A percentile compares a stretch with the other conserved stretches of the same genome.
These are phyloP conservation scores for Anthoceros angustus DNA, from an alignment of 225 moss, liverwort and hornwort species.

Conservation along the genomic window DNA sequence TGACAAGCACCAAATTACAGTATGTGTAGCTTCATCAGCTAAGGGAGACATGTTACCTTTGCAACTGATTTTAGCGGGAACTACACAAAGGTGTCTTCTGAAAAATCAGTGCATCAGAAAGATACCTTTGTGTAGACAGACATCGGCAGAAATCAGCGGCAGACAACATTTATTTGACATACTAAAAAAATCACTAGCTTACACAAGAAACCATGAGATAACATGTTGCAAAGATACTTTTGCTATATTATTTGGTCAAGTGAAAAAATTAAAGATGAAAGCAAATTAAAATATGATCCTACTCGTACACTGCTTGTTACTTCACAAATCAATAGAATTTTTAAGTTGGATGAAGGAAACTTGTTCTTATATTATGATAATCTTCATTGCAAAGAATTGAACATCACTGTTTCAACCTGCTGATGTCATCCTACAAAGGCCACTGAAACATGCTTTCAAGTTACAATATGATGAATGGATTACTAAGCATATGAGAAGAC, in stretches of 20 bases:
- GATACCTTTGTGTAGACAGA: too few relatives aligned
- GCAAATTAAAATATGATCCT: neutral
- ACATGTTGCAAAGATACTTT: neutral
- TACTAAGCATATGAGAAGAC: too few relatives aligned
- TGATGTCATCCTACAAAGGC: constrained; percentile 3
- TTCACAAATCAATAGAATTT: neutral
- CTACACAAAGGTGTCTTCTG: too few relatives aligned
- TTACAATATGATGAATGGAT: neutral
- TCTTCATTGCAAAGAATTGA: neutral
- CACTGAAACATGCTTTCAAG: constrained; percentile 5
- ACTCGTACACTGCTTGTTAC: neutral
- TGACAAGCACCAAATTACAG: too few relatives aligned
- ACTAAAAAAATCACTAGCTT: neutral
- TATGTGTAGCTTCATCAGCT: too few relatives aligned
- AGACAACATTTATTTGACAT: neutral
- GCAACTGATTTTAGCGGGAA: too few relatives aligned
- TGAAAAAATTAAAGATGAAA: neutral
- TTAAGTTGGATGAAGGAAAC: neutral
- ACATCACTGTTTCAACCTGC: neutral
- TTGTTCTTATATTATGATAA: neutral
- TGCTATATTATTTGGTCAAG: neutral
- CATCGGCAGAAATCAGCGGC: neutral
- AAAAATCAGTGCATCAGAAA: too few relatives aligned
- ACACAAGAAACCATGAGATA: neutral
- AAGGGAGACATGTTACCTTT: too few relatives aligned